Evolutionary conservation across 192 early-diverging fungal genomes (phyloP), one percentile per base, ranked within the genome.

Genomic region (Linnemannia zychae): DNA sequence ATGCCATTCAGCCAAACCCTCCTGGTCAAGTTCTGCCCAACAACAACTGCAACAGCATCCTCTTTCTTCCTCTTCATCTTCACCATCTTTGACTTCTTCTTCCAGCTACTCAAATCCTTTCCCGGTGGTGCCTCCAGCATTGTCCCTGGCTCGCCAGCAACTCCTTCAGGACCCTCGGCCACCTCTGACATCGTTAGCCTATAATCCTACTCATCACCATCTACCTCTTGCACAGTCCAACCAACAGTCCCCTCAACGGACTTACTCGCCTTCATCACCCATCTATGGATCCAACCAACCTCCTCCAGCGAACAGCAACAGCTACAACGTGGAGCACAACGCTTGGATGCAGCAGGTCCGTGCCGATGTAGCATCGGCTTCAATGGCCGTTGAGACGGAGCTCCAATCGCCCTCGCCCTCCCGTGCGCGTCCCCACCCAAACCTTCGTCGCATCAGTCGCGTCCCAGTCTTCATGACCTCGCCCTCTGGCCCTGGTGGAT

Each of bases 1-100:
- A 0, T 34, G 18, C n/a, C 82, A 84, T 67, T 74, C 82, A 38
- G 77, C 82, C 34, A 84, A 79, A 40, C 72, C 82, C 5, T 84
- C 82, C 7, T 84, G 71, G 82, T 75, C 81, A 48, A 71, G 11
- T 40, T 38, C 40, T 13, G 3, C 68, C 49, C 28, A 69, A 40
- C 57, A 33, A 3, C 63, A 47, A 34, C 44, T 17, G 66, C 65
- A 18, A 60, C 70, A 33, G 13, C 71, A 28, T 24, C 50, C 24
- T 52, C 24, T 44, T 16, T 44, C 20, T 1, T 38, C 38, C 4
- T 31, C 28, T 28, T 31, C 57, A 20, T 36, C 70, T 6, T 71
- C 46, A 44, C 22, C 46, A 7, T 33, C 74, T 34, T 49, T 46
- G 3, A 44, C 40, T 44, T 67, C 73, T 24, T 13, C 73, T 22